These are phyloP conservation scores for Sphaerobolus stellatus DNA, from an alignment of 1,284 basidiomycete genomes.

Conservation along the genomic window DNA sequence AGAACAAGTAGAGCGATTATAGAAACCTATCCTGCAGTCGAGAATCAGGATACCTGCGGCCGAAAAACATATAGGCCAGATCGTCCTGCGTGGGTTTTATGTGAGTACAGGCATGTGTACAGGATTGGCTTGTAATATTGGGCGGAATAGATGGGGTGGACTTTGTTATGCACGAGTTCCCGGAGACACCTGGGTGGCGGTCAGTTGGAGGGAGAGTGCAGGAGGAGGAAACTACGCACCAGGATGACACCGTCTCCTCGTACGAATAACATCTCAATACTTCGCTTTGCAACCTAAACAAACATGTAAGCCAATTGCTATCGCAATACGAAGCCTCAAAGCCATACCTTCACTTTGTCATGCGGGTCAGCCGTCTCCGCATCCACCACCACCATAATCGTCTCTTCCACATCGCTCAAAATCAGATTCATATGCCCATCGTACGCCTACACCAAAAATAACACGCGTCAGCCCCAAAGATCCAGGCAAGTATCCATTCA, in stretches of 20 bases:
- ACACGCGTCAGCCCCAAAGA: not conserved
- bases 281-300: slow-evolving; percentile 84
- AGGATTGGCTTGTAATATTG: too few relatives aligned
- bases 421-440: slow-evolving; percentile 99
- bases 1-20: too few relatives aligned
- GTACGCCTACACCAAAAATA: slow-evolving; percentile 71
- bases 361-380: slow-evolving; percentile 51
- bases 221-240: slow-evolving; percentile 45
- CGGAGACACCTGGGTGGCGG: slow-evolving; percentile 63
- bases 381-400: slow-evolving; percentile 87
- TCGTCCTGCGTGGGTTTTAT: too few relatives aligned
- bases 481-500: slow-evolving; percentile 21
- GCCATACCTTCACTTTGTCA: slow-evolving; percentile 49
- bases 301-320: slow-evolving; percentile 4
- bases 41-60: too few relatives aligned
- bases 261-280: slow-evolving; percentile 98
- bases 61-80: too few relatives aligned
- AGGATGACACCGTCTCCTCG: slow-evolving; percentile 93
- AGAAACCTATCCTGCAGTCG: too few relatives aligned
- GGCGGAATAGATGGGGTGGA: too few relatives aligned
- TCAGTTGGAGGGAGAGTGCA: slow-evolving; percentile 13
- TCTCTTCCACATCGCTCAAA: slow-evolving; percentile 95
- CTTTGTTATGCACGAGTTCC: slow-evolving; percentile 55
- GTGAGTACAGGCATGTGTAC: too few relatives aligned
- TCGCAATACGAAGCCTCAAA: not conserved